These are phyloP conservation scores for Pythium phragmitis DNA, from an alignment of 352 stramenopile genomes.

Conservation along the genomic window DNA sequence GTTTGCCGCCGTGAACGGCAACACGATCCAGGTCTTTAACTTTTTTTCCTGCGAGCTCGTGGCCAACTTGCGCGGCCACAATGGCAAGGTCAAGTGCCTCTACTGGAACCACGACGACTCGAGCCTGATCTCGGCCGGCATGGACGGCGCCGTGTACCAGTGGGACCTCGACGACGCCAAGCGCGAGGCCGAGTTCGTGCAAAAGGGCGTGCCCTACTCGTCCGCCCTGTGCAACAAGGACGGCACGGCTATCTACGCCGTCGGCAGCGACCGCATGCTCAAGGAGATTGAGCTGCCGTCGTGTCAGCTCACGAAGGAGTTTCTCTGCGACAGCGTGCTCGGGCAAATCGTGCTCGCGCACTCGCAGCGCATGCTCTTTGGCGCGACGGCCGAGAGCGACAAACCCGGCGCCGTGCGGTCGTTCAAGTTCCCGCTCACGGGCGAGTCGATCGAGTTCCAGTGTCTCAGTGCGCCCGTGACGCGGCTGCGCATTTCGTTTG, in stretches of 20 bases:
- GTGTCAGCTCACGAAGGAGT: conserved; percentile 68
- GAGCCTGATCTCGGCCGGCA: conserved; percentile 68
- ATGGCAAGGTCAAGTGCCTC: conserved; percentile 30
- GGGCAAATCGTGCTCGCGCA: conserved; percentile 85
- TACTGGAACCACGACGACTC: conserved; percentile 76
- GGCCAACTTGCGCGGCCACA: conserved; percentile 69
- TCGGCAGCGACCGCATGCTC: conserved; percentile 86
- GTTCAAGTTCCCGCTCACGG: conserved; percentile 91
- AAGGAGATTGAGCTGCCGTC: conserved; percentile 85
- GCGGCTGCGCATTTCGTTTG: conserved; percentile 70
- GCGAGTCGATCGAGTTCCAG: conserved; percentile 83
- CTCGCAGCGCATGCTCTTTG: conserved; percentile 90
- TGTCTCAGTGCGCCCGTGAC: conserved; percentile 79
- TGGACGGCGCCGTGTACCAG: conserved; percentile 90
- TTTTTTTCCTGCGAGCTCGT: conserved; percentile 79
- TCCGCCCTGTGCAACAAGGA: conserved; percentile 85
- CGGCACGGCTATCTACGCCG: conserved; percentile 83
- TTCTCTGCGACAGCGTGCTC: conserved; percentile 76
- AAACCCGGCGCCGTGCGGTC: conserved; percentile 54
- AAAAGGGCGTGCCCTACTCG: conserved; percentile 92
- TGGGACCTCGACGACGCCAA: conserved; percentile 92
- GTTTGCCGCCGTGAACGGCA: conserved; percentile 88
- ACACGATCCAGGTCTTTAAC: conserved; percentile 84
- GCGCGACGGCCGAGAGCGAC: conserved; percentile 73
- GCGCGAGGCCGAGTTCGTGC: conserved; percentile 86